Evolutionary conservation across 306 rosid species (phyloP).

Genomic region (Ammopiptanthus mongolicus): DNA sequence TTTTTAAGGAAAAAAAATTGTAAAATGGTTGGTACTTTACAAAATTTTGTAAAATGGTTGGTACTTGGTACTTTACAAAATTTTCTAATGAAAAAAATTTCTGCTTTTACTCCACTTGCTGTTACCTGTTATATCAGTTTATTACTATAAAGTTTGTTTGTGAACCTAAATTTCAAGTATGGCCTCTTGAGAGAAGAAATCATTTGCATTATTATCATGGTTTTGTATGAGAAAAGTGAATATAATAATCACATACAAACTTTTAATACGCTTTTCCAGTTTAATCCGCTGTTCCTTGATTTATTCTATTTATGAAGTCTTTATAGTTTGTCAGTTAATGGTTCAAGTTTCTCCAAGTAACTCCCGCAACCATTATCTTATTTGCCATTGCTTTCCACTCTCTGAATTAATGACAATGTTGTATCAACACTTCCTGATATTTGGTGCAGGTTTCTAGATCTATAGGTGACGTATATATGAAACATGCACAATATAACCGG

Average conservation of each 20-base stretch:
- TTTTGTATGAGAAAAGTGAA: background rate
- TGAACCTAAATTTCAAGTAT: conserved; percentile 1
- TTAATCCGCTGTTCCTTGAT: background rate
- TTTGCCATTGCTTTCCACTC: background rate
- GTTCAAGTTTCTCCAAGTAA: conserved; percentile 1
- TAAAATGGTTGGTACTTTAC: too few relatives aligned
- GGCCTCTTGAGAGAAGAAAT: background rate
- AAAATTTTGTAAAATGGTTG: too few relatives aligned
- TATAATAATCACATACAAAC: background rate
- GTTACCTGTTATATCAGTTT: too few relatives aligned
- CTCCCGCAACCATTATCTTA: conserved; percentile 11
- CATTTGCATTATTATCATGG: background rate
- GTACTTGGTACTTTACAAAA: too few relatives aligned
- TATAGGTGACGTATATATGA: conserved; percentile 87
- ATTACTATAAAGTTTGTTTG: background rate
- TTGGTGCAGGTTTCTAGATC: conserved; percentile 88
- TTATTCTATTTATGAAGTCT: conserved; percentile 1
- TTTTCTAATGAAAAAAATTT: too few relatives aligned
- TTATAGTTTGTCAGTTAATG: background rate
- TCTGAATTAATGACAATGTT: background rate
- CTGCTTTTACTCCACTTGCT: too few relatives aligned
- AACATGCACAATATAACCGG: conserved; percentile 66
- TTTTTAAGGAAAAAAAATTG: too few relatives aligned
- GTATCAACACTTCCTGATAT: conserved; percentile 8
- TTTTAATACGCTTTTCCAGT: background rate